Base-by-base conservation (phyloP, 1,284 basidiomycete genomes). In the Omphalotus olearius region DNA sequence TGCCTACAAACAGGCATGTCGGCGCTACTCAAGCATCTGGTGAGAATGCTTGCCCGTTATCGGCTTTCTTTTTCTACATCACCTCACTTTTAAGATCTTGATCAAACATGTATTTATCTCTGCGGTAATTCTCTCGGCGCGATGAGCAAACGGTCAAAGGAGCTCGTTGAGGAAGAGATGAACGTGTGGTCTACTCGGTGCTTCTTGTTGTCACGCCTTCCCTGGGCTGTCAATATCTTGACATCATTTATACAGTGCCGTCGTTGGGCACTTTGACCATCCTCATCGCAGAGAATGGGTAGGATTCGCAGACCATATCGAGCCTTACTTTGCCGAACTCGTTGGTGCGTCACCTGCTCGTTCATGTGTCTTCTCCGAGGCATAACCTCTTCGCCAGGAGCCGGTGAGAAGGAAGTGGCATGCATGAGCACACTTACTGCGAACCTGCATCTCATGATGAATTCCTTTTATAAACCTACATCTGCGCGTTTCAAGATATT, bases 81-180 rank as follows among this genome's bases (percentile, higher is more conserved):
- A 23, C 23, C 23, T 23, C 76, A 43, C 45, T 46, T 2, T 18
- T 40, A 13, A 55, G 50, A 43, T 30, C 25, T 65, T 73, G 79
- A 83, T 57, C 66, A 68, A 50, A 70, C 76, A 52, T 83, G 82
- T 65, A 82, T 87, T 38, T 99, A 99, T 69, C 83, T 99, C 47
- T 97, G 93, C 68, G 97, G 96, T 42, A 99, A 99, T 72, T 98
- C 94, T 40, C 80, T 99, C 3, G 96, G 96, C 1, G 78, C 88
- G 44, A 75, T 94, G 60, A 81, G 89, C 40, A 91, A 85, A 65
- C 75, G 81, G 37, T 86, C 92, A 18, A 77, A 82, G 55, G 64
- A 78, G 60, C 76, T 93, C 50, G 72, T 99, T 28, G 70, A 89
- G 59, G 83, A 96, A 68, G 97, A 99, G 68, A 69, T 99, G 43